These are phyloP conservation scores for Hemisphaericaspora xylofermentans DNA, from an alignment of 1,139 yeast genomes.

Conservation along the genomic window DNA sequence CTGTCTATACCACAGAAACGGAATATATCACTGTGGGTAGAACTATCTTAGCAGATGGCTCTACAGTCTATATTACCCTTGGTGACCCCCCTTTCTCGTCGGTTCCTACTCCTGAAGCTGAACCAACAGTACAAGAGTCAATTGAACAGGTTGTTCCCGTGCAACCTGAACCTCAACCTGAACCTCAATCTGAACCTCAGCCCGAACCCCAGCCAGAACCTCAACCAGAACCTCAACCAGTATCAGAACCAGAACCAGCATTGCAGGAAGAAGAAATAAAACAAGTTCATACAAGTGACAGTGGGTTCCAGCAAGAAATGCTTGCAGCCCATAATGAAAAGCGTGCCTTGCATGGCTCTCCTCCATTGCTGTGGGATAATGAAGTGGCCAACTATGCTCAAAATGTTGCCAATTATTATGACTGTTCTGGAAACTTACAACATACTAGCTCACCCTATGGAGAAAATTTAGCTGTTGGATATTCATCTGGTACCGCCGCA, in stretches of 20 bases:
- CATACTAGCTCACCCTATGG: conserved; percentile 83
- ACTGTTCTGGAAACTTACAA: conserved; percentile 64
- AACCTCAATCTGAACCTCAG: conserved; percentile 7
- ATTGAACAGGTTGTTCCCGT: not conserved
- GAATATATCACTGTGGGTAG: conserved; percentile 22
- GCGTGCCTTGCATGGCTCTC: conserved; percentile 66
- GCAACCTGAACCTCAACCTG: conserved; percentile 1
- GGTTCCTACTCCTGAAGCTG: not conserved
- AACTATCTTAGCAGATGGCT: conserved; percentile 1
- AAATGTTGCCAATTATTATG: conserved; percentile 60
- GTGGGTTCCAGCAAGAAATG: conserved; percentile 17
- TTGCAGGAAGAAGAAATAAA: not conserved
- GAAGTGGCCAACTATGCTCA: conserved; percentile 65
- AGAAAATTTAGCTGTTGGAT: conserved; percentile 84
- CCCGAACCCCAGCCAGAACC: conserved; percentile 3
- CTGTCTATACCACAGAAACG: conserved; percentile 23
- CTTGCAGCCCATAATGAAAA: conserved; percentile 58
- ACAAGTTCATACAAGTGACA: conserved; percentile 5
- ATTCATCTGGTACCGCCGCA: conserved; percentile 50
- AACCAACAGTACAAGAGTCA: not conserved
- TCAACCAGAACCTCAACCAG: conserved; percentile 5
- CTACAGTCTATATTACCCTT: not conserved
- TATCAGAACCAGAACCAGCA: not conserved
- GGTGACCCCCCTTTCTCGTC: not conserved
- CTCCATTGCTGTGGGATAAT: conserved; percentile 60